Evolutionary conservation across 441 rosid genomes (phyloP), one percentile per base, ranked within the genome.

Genomic region (Gossypium lobatum): DNA sequence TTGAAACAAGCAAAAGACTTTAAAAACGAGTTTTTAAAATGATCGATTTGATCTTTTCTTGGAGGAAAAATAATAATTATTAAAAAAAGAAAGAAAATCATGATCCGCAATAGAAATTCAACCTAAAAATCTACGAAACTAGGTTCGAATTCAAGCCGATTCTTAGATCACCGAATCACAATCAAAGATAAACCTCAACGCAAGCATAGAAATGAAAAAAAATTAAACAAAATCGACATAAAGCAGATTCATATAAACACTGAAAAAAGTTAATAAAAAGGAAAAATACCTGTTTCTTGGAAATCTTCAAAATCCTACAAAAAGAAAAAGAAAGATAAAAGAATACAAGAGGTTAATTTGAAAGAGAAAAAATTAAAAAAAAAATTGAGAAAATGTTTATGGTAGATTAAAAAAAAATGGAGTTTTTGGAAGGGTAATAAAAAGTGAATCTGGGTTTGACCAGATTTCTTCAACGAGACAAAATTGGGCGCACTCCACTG

Each of bases 281-380:
- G 46, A 64, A 63, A 67, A 59, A 52, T 68, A 77, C 70, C 61
- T 70, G 78, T 14, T 77, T 59, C 31, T 75, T 17, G 72, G 45
- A 52, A 20, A 61, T 74, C 64, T 55, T 57, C 6, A 45, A 18
- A 59, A 23, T 45, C 67, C 45, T 23, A 71, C 1, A 5, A 37
- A 64, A 6, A 63, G 37, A 31, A 31, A 6, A n/a, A 9, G 1
- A 16, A 6, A n/a, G 18, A 17, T 1, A 34, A 8, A 7, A 31
- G 4, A 4, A 37, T 34, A 34, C 42, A 10, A 37, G 21, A 2
- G n/a, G 1, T 3, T 1, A 37, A 3, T 5, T 68, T 3, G 7
- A 26, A 68, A 26, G 16, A 10, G 16, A 23, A 25, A 68, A 9
- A 66, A 66, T 16, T 1, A 39, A 46, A 67, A 48, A 18, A 6